Evolutionary conservation across 192 early-diverging fungal genomes (phyloP), one percentile per base, ranked within the genome.

Genomic region (Dissophora globulifera): DNA sequence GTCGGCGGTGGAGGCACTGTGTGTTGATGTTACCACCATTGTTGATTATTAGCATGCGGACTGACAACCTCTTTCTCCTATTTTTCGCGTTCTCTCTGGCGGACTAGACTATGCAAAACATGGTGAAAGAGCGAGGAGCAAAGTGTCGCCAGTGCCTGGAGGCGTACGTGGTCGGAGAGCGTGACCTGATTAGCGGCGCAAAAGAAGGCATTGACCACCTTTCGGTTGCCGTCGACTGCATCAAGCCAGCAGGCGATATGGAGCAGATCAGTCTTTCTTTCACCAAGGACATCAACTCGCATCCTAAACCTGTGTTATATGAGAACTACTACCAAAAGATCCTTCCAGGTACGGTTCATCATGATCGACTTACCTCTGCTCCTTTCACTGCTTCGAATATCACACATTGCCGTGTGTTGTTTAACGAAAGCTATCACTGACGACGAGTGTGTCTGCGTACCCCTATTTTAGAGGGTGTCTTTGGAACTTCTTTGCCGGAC

Each of bases 51-150:
- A n/a, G n/a, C n/a, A n/a, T n/a, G n/a, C n/a, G n/a, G n/a, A n/a
- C n/a, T n/a, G n/a, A n/a, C n/a, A n/a, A n/a, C n/a, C n/a, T n/a
- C n/a, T n/a, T n/a, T n/a, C n/a, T n/a, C n/a, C n/a, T n/a, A n/a
- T n/a, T n/a, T n/a, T n/a, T n/a, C n/a, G n/a, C n/a, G n/a, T n/a
- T n/a, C n/a, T n/a, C n/a, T n/a, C n/a, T n/a, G n/a, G n/a, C n/a
- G n/a, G n/a, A n/a, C 35, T 67, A 76, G 72, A 47, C 29, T 11
- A 76, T 76, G 72, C 72, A 67, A 67, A 16, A 2, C 8, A 76
- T 76, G 58, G 53, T 76, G n/a, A 61, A 62, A 23, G 72, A 76
- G 25, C 50, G 72, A 9, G 72, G 58, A 1, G 35, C 45, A n/a
- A 67, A 33, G 26, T 67, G 63, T 23, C 57, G 51, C 13, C 42